Base-by-base conservation (phyloP, 306 rosid species). In the Dryas alaskensis region DNA sequence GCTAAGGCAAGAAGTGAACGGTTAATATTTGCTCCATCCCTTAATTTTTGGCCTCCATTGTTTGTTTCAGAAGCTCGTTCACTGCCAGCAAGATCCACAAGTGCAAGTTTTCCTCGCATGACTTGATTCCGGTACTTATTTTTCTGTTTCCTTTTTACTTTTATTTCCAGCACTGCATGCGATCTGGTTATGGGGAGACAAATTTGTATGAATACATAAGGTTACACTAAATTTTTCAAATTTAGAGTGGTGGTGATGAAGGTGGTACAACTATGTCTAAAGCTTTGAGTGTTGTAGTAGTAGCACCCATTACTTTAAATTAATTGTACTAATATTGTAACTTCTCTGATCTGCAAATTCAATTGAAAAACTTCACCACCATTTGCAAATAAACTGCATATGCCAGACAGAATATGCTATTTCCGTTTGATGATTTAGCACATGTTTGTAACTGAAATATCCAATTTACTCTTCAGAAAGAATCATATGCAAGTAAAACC, bases 1-100 rank as follows among this genome's bases (percentile, higher is more conserved):
- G 89, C 92, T 53, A 87, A 77, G 60, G 89, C 92, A 76, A 85
- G 92, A 60, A 87, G 92, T 70, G 92, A 87, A 39, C 92, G 89
- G 65, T 87, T 87, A 51, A 87, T 87, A 84, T 87, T 87, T 67
- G 92, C 92, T 51, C 92, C 92, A 76, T 87, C 92, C 70, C 87
- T 81, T 70, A 87, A 72, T 72, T 87, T 85, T 73, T 87, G 87
- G 75, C 87, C 89, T 52, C 84, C 82, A 64, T 60, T 83, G 61
- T 83, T 81, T 71, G 92, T 85, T 80, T 87, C 92, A 50, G 83
- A 79, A 66, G 89, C 87, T 54, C 89, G 79, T 72, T 87, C 92
- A 59, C 92, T 85, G 73, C 89, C 92, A 16, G 89, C 89, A 71
- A 87, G 92, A 81, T 87, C 92, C 67, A 87, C 89, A 47, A 83